A percentile compares a stretch with the other conserved stretches of the same genome.
phyloP scores from a whole-genome alignment of 208 protist genomes.

The Trichomonas vaginalis region DNA sequence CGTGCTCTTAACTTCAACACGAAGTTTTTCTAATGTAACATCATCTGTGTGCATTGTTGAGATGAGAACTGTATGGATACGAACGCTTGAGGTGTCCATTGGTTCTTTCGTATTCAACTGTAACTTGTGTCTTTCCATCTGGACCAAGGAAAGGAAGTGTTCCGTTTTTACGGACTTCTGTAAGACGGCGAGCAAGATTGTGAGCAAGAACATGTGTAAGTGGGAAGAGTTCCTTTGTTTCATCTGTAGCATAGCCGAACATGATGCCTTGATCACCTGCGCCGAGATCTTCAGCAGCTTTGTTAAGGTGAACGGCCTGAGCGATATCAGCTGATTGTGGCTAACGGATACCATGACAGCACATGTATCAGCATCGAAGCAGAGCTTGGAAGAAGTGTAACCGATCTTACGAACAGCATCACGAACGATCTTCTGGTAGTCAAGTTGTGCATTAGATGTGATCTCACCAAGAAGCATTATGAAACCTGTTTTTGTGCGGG shows the following conservation, averaged over 20 bases:
- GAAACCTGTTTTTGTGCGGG: conserved; percentile 91
- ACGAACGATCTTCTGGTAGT: conserved; percentile 90
- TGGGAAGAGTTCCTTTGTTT: conserved; percentile 90
- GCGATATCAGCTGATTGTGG: conserved; percentile 96
- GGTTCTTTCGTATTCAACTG: conserved; percentile 87
- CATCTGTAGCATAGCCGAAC: conserved; percentile 98
- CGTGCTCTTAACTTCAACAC: conserved; percentile 65
- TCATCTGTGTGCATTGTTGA: conserved; percentile 88
- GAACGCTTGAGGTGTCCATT: conserved; percentile 58
- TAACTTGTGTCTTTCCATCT: conserved; percentile 95
- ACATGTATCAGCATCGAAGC: conserved; percentile 92
- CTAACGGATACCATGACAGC: conserved; percentile 69
- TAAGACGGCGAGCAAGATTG: conserved; percentile 69
- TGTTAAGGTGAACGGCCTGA: conserved; percentile 75
- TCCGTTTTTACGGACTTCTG: conserved; percentile 73
- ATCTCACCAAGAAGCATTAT: conserved; percentile 98
- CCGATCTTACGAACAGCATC: conserved; percentile 78
- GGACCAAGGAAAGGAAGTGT: conserved; percentile 51
- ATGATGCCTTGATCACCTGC: conserved; percentile 96
- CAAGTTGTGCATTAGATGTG: conserved; percentile 79
- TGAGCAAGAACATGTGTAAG: conserved; percentile 81
- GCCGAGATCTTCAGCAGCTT: conserved; percentile 74
- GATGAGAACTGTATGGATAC: conserved; percentile 91
- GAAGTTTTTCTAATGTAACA: conserved; percentile 29
- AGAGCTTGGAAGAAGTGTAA: conserved; percentile 46